A percentile compares a stretch with the other conserved stretches of the same genome.
phyloP scores from a whole-genome alignment of 495 filamentous ascomycete genomes.

The Chlorociboria aeruginascens region DNA sequence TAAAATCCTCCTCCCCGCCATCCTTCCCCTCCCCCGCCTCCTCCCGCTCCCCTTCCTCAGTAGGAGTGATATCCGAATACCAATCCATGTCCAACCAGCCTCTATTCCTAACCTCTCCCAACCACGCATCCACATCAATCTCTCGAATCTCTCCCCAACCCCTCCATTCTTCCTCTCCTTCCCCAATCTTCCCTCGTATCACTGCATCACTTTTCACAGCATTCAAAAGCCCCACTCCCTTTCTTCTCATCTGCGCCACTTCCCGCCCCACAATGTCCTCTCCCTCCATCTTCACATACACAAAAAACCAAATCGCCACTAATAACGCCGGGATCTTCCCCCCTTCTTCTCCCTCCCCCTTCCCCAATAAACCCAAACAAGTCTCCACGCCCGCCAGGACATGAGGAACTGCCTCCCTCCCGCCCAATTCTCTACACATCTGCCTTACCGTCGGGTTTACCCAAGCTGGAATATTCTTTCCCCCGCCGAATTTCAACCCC shows the following conservation, averaged over 20 bases:
- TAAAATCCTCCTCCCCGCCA: constrained; percentile 17
- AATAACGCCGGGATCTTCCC: constrained; percentile 39
- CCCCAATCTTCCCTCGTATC: constrained; percentile 24
- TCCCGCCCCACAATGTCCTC: constrained; percentile 26
- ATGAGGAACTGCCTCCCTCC: constrained; percentile 37
- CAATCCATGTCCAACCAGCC: constrained; percentile 59
- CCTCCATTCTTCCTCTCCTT: constrained; percentile 29
- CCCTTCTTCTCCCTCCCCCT: constrained; percentile 21
- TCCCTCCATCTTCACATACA: constrained; percentile 29
- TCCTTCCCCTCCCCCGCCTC: constrained; percentile 18
- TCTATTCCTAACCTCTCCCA: constrained; percentile 40
- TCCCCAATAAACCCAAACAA: constrained; percentile 28
- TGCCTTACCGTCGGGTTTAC: constrained; percentile 51
- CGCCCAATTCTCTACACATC: constrained; percentile 44
- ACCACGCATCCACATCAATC: constrained; percentile 45
- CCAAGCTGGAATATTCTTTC: constrained; percentile 41
- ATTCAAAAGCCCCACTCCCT: constrained; percentile 27
- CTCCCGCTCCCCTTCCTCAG: constrained; percentile 7
- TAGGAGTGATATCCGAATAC: constrained; percentile 43
- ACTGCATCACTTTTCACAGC: constrained; percentile 26
- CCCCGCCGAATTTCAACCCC: constrained; percentile 22
- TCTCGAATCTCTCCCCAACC: constrained; percentile 26
- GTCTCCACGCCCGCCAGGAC: constrained; percentile 52
- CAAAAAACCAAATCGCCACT: constrained; percentile 60
- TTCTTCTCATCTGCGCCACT: constrained; percentile 27